Conservation (phyloP, 2,329 filamentous ascomycete species). For the Nemania sp. region DNA sequence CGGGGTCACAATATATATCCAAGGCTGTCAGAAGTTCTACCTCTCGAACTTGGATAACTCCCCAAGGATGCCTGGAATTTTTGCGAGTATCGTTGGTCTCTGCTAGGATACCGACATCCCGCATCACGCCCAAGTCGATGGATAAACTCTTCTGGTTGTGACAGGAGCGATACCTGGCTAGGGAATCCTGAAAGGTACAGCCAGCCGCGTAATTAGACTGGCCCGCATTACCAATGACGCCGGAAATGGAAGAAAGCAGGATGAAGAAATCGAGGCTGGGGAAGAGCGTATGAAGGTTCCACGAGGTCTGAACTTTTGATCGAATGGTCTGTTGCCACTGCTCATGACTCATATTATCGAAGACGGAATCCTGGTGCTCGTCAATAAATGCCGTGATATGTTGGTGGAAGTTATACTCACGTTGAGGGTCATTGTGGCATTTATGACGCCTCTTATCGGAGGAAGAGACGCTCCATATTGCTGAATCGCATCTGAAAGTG, state of each 20-base stretch:
- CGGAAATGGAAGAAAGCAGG: conserved; percentile 21
- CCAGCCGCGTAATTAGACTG: conserved; percentile 25
- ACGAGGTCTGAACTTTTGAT: conserved; percentile 21
- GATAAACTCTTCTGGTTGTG: neutral
- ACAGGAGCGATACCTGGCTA: conserved; percentile 9
- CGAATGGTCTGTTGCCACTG: conserved; percentile 19
- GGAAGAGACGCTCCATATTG: conserved; percentile 22
- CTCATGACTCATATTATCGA: conserved; percentile 22
- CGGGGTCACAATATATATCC: conserved; percentile 26
- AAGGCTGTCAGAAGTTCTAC: conserved; percentile 32
- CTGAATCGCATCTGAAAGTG: conserved; percentile 19
- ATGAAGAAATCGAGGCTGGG: conserved; percentile 26
- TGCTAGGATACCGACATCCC: conserved; percentile 15
- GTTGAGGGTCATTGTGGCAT: conserved; percentile 46
- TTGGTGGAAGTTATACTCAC: neutral
- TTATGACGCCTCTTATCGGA: conserved; percentile 47
- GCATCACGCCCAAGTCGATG: conserved; percentile 24
- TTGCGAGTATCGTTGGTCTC: conserved; percentile 1
- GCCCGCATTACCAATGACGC: conserved; percentile 3
- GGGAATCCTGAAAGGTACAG: conserved; percentile 22
- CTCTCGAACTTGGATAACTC: conserved; percentile 14
- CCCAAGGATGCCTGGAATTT: neutral
- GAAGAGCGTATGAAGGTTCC: conserved; percentile 22
- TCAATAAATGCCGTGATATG: neutral
- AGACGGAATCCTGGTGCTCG: conserved; percentile 1